These are phyloP conservation scores for Sanghuangporus sanghuang DNA, from an alignment of 1,284 basidiomycete genomes.

Conservation along the genomic window DNA sequence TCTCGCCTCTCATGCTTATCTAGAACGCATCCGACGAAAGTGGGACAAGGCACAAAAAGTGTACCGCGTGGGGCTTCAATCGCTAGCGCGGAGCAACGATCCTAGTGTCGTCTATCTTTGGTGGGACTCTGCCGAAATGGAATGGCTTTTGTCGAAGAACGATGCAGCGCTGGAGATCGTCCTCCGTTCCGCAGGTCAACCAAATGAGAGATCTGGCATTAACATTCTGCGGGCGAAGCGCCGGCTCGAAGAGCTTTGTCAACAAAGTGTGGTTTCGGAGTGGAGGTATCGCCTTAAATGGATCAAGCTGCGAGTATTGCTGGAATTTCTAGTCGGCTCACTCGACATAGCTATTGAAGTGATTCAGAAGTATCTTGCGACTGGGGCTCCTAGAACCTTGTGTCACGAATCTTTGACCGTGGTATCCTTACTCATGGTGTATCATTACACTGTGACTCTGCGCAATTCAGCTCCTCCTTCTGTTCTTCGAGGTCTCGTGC, in stretches of 20 bases:
- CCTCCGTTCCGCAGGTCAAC: conserved; percentile 46
- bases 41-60: conserved; percentile 76
- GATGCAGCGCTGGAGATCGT: conserved; percentile 49
- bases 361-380: conserved; percentile 40
- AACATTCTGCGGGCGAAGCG: conserved; percentile 55
- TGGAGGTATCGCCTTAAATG: conserved; percentile 59
- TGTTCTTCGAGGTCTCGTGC: conserved; percentile 54
- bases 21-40: conserved; percentile 72
- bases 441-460: conserved; percentile 52
- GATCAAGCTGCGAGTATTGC: conserved; percentile 56
- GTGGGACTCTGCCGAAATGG: conserved; percentile 89
- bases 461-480: conserved; percentile 54
- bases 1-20: conserved; percentile 79
- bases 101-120: conserved; percentile 52
- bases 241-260: conserved; percentile 37
- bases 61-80: conserved; percentile 63
- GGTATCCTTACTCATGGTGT: conserved; percentile 54
- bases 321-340: conserved; percentile 54
- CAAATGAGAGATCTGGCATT: conserved; percentile 43
- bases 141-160: conserved; percentile 62
- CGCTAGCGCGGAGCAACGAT: conserved; percentile 31
- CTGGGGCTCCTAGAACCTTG: conserved; percentile 25
- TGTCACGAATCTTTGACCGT: conserved; percentile 58
- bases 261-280: conserved; percentile 20
- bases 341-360: conserved; percentile 38